These are phyloP conservation scores for Emmonsiellopsis sp. DNA, from an alignment of 2,329 filamentous ascomycete species.

Conservation along the genomic window DNA sequence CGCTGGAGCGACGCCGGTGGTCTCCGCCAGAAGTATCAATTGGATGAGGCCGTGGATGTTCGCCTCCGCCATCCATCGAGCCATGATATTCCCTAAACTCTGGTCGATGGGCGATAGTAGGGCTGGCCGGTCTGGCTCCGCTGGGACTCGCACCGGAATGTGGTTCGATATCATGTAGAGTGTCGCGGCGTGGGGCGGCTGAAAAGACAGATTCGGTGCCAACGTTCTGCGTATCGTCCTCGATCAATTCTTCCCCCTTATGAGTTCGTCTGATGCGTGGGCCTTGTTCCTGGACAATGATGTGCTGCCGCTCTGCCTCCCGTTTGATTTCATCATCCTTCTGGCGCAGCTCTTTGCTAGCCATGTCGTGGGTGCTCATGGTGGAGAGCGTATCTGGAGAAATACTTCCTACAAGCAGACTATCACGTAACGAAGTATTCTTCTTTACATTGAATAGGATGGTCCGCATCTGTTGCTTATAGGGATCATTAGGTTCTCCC, in stretches of 20 bases:
- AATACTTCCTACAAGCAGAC: conserved; percentile 63
- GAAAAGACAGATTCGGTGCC: conserved; percentile 40
- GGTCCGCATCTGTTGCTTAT: conserved; percentile 59
- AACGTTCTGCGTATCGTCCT: conserved; percentile 53
- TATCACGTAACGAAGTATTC: conserved; percentile 68
- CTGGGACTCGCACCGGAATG: conserved; percentile 16
- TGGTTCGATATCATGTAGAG: conserved; percentile 12
- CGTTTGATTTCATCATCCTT: conserved; percentile 48
- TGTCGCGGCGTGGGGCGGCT: conserved; percentile 38
- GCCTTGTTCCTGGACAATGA: conserved; percentile 65
- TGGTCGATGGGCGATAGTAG: conserved; percentile 15
- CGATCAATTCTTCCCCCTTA: conserved; percentile 87
- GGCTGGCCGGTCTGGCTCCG: conserved; percentile 20
- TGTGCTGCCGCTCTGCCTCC: conserved; percentile 56
- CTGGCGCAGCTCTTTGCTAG: conserved; percentile 75
- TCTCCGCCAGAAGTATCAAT: conserved; percentile 37
- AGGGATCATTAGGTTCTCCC: conserved; percentile 47
- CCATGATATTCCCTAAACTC: conserved; percentile 15
- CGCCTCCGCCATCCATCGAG: conserved; percentile 8
- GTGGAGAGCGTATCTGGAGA: conserved; percentile 68
- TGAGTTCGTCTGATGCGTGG: conserved; percentile 81
- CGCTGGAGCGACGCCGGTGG: conserved; percentile 43
- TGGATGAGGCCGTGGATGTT: conserved; percentile 15
- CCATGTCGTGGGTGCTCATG: conserved; percentile 87
- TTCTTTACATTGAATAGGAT: conserved; percentile 82